These are phyloP conservation scores for Spongospora subterranea DNA, from an alignment of 208 protist species.

Conservation along the genomic window DNA sequence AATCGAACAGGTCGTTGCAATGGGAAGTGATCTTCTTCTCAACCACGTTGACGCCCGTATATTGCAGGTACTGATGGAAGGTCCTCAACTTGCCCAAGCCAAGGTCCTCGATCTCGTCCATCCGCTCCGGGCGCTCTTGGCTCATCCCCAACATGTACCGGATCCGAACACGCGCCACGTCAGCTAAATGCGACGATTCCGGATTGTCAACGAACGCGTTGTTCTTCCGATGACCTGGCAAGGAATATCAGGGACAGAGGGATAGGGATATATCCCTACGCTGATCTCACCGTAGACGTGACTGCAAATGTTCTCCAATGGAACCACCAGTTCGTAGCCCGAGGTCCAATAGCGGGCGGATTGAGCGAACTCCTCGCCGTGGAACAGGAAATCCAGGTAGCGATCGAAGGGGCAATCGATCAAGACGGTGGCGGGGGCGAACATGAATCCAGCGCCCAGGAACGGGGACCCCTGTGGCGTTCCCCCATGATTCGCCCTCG, in stretches of 20 bases:
- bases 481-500: neutral
- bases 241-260: neutral
- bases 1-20: constrained; percentile 33
- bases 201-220: constrained; percentile 55
- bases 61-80: constrained; percentile 1
- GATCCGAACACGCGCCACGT: neutral
- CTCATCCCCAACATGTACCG: constrained; percentile 38
- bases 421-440: neutral
- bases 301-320: constrained; percentile 24
- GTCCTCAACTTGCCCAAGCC: neutral
- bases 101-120: constrained; percentile 46
- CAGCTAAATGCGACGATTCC: constrained; percentile 20
- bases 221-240: constrained; percentile 17
- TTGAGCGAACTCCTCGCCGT: constrained; percentile 41
- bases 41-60: neutral
- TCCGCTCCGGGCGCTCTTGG: neutral
- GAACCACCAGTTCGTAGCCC: constrained; percentile 40
- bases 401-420: constrained; percentile 8
- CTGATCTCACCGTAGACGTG: constrained; percentile 8
- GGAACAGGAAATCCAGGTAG: constrained; percentile 55
- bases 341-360: neutral
- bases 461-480: constrained; percentile 26
- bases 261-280: no score
- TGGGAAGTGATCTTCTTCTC: neutral
- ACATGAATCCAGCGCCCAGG: constrained; percentile 49